Conservation (phyloP, 805 yeast genomes). For the Candida multigemmis region DNA sequence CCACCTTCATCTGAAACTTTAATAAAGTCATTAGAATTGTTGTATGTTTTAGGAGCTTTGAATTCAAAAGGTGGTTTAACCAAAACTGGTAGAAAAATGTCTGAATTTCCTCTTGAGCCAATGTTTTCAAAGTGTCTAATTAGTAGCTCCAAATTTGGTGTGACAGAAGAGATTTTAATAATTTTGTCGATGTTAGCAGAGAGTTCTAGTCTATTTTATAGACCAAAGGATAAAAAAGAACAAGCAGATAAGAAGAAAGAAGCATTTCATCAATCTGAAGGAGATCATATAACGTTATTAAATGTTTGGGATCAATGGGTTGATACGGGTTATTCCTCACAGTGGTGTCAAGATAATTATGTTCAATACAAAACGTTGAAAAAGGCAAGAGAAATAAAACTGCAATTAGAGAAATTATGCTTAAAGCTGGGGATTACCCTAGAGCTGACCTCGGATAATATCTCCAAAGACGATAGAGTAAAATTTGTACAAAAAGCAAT, state of each 20-base stretch:
- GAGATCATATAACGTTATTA: constrained; percentile 75
- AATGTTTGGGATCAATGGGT: constrained; percentile 75
- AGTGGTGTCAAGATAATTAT: constrained; percentile 84
- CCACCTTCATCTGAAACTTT: constrained; percentile 72
- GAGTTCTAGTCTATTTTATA: constrained; percentile 56
- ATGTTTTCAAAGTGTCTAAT: constrained; percentile 73
- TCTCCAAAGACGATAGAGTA: constrained; percentile 8
- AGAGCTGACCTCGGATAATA: constrained; percentile 15
- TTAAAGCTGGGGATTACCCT: constrained; percentile 36
- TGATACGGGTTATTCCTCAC: constrained; percentile 52
- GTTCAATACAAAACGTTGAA: constrained; percentile 66
- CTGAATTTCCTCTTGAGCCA: constrained; percentile 89
- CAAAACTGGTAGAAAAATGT: constrained; percentile 71
- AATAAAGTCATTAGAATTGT: constrained; percentile 64
- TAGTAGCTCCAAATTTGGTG: constrained; percentile 49
- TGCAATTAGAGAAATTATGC: constrained; percentile 59
- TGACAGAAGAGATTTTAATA: constrained; percentile 61
- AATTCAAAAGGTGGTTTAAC: constrained; percentile 76
- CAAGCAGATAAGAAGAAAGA: constrained; percentile 59
- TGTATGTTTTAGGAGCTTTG: constrained; percentile 84
- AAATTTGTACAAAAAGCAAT: constrained; percentile 43
- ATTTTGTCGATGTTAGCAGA: constrained; percentile 81
- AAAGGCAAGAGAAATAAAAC: constrained; percentile 61
- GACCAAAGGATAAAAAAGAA: constrained; percentile 60
- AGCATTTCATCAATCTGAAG: constrained; percentile 44